phyloP scores from a whole-genome alignment of 2,329 filamentous ascomycete genomes.

The Apiospora arundinis region DNA sequence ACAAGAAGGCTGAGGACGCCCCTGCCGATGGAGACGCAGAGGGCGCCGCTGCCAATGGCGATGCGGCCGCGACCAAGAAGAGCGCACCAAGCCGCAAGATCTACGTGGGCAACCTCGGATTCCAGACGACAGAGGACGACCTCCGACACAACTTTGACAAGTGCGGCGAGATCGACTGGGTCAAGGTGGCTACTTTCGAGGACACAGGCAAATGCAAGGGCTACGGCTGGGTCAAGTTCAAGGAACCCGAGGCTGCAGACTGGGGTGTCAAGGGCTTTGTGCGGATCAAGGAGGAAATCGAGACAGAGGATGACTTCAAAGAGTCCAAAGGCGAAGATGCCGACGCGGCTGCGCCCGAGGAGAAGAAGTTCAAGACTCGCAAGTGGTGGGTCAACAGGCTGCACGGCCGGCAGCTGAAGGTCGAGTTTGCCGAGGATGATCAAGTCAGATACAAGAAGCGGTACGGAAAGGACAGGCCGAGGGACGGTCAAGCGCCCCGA shows the following conservation, averaged over 20 bases:
- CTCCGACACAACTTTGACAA: constrained; percentile 81
- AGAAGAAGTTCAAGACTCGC: constrained; percentile 63
- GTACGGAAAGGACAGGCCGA: constrained; percentile 73
- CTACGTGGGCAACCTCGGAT: constrained; percentile 90
- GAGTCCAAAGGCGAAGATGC: constrained; percentile 54
- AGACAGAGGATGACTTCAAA: constrained; percentile 67
- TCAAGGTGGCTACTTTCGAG: constrained; percentile 93
- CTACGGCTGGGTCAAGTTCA: constrained; percentile 94
- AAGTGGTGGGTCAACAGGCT: constrained; percentile 89
- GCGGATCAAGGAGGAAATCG: constrained; percentile 69
- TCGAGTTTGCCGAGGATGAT: constrained; percentile 94
- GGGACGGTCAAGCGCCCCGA: constrained; percentile 34
- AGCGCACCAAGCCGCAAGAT: constrained; percentile 78
- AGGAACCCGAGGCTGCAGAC: constrained; percentile 75
- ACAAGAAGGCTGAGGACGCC: constrained; percentile 57
- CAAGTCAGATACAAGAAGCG: constrained; percentile 91
- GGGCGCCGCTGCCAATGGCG: constrained; percentile 34
- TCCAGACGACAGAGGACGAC: constrained; percentile 81
- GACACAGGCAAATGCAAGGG: constrained; percentile 98
- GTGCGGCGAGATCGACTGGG: constrained; percentile 82
- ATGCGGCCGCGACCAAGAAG: constrained; percentile 38
- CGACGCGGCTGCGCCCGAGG: constrained; percentile 51
- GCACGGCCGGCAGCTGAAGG: constrained; percentile 78
- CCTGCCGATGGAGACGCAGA: constrained; percentile 36
- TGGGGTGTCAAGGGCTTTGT: constrained; percentile 83